Evolutionary conservation across 352 stramenopile species (phyloP), one percentile per base, ranked within the genome.

Genomic region (Phytopythium vexans): DNA sequence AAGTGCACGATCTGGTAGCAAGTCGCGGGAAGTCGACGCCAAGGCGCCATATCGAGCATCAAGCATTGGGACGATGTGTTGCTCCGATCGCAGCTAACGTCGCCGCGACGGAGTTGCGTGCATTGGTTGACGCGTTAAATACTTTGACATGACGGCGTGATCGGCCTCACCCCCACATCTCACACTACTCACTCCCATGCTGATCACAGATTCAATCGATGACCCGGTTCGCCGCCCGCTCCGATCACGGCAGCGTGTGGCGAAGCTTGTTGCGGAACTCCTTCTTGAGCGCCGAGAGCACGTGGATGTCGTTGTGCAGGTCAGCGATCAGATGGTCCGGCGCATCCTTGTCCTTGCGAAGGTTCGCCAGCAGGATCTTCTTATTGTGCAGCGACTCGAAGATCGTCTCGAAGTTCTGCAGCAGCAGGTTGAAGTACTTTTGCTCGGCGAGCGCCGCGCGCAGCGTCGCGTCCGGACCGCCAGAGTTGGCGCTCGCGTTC

Each of bases 371-470:
- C 14, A 92, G 67, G 52, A 89, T 74, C 54, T 92, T 92, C 71
- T 88, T 92, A 64, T 89, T 92, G 67, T 92, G 78, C 32, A 92
- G 62, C 52, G 76, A 88, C 62, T 92, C 82, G 40, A 92, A 92
- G 43, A 89, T 88, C 39, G 80, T 77, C 57, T 92, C 81, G 54
- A 92, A 92, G 60, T 92, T 92, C 54, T 92, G 81, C 58, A 92
- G 57, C 68, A 92, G 51, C 44, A 92, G 49, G 2, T 77, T 79
- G 58, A 92, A 92, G 54, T 88, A 89, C 56, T 92, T 89, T 49
- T 92, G 81, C 52, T 89, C 78, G 1, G 73, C 71, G n/a, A 92
- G 59, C n/a, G 73, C 74, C 11, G 78, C 75, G 21, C 70, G 74
- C 33, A 79, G 71, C 35, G 63, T 70, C 45, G 64, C 60, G 42